Evolutionary conservation across 2,329 filamentous ascomycete species (phyloP).

Genomic region (Pseudogymnoascus sp.): DNA sequence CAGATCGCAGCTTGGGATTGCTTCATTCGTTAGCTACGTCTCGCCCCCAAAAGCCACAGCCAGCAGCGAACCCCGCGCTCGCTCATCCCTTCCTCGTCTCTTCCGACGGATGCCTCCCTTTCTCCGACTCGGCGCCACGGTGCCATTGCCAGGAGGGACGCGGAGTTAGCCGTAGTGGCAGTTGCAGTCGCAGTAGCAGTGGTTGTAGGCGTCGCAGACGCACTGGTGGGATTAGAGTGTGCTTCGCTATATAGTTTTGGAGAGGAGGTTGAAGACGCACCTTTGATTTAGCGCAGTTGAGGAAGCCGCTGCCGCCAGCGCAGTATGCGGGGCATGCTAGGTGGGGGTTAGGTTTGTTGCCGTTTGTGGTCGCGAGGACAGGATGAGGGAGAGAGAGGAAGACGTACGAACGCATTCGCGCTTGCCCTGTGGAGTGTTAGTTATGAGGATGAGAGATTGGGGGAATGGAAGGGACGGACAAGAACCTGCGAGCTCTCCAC

Average conservation of each 20-base stretch:
- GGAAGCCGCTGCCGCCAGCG: background rate
- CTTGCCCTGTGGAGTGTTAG: background rate
- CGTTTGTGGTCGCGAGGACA: background rate
- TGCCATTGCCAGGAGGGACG: background rate
- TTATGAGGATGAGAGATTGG: background rate
- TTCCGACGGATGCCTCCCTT: background rate
- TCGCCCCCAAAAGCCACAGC: background rate
- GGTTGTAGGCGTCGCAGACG: background rate
- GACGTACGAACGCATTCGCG: background rate
- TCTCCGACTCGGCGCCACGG: background rate
- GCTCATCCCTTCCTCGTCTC: background rate
- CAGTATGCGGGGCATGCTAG: background rate
- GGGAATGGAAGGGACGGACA: background rate
- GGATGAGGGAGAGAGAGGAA: background rate
- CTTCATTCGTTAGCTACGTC: background rate
- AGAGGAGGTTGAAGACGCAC: background rate
- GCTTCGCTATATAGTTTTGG: background rate
- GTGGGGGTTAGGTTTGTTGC: background rate
- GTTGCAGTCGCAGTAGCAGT: background rate
- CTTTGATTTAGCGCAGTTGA: background rate
- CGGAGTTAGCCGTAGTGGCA: background rate
- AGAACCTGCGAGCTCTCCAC: background rate
- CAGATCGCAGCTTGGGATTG: background rate
- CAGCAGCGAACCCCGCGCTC: background rate
- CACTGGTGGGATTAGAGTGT: background rate